A percentile compares a stretch with the other conserved stretches of the same genome.
These are phyloP conservation scores for Trichosporon inkin DNA, from an alignment of 1,284 basidiomycete species.

Conservation along the genomic window DNA sequence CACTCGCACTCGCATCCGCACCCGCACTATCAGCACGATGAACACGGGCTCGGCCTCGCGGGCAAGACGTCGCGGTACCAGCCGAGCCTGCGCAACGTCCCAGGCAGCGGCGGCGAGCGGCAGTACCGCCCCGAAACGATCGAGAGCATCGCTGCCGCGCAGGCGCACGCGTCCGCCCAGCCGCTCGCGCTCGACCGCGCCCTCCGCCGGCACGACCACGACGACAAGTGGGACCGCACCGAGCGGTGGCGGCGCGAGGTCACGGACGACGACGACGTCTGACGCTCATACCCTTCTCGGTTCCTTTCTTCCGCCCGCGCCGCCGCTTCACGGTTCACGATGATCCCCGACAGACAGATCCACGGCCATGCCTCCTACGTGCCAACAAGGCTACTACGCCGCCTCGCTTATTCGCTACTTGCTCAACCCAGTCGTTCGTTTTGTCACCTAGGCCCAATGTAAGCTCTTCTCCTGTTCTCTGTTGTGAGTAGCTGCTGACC, in stretches of 20 bases:
- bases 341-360: too few relatives aligned
- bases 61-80: neutral
- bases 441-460: too few relatives aligned
- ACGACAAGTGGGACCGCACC: neutral
- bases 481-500: too few relatives aligned
- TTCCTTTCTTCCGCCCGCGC: too few relatives aligned
- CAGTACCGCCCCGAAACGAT: neutral
- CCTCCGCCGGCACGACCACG: neutral
- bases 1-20: neutral
- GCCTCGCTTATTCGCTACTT: too few relatives aligned
- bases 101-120: neutral
- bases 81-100: neutral
- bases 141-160: neutral
- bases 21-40: neutral
- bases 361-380: too few relatives aligned
- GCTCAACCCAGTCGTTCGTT: too few relatives aligned
- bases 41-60: neutral
- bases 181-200: neutral
- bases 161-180: neutral
- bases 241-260: conserved; percentile 2
- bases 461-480: too few relatives aligned
- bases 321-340: too few relatives aligned
- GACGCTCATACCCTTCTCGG: too few relatives aligned
- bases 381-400: too few relatives aligned
- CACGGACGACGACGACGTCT: neutral